These are phyloP conservation scores for Phaeosphaeria sp. DNA, from an alignment of 2,329 filamentous ascomycete genomes.

Conservation along the genomic window DNA sequence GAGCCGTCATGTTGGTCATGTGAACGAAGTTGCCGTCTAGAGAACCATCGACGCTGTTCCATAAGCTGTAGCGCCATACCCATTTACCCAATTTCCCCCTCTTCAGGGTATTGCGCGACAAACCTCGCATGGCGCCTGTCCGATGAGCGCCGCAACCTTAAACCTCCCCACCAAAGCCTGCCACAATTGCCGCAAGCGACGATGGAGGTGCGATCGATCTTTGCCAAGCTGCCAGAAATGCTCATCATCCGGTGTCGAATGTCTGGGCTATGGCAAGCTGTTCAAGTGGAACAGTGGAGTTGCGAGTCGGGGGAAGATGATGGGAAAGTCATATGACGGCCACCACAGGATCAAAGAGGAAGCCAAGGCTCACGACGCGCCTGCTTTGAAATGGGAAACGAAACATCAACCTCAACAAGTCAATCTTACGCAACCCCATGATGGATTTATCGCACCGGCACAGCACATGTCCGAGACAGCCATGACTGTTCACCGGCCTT, in stretches of 20 bases:
- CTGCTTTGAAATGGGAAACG: constrained; percentile 2
- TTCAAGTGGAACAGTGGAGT: constrained; percentile 66
- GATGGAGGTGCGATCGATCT: constrained; percentile 68
- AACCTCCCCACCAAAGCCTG: constrained; percentile 54
- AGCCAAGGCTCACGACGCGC: constrained; percentile 30
- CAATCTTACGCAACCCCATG: not conserved
- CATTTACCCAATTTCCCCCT: constrained; percentile 3
- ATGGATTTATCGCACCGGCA: not conserved
- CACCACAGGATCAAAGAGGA: constrained; percentile 24
- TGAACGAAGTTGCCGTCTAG: not conserved
- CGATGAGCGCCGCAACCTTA: constrained; percentile 40
- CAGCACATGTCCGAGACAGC: constrained; percentile 15
- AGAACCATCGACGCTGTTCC: constrained; percentile 13
- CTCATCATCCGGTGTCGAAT: constrained; percentile 61
- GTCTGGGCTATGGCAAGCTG: constrained; percentile 67
- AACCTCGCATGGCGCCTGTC: constrained; percentile 37
- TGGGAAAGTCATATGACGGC: constrained; percentile 60
- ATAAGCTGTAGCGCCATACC: constrained; percentile 19
- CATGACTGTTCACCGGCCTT: constrained; percentile 47
- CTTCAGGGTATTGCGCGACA: constrained; percentile 30
- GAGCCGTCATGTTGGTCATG: constrained; percentile 16
- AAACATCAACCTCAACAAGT: not conserved
- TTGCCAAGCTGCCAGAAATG: constrained; percentile 68
- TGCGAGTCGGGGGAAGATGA: constrained; percentile 60
- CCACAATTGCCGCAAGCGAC: constrained; percentile 68